phyloP scores from a whole-genome alignment of 768 basidiomycete species.

The Tricholoma hemisulphureum region DNA sequence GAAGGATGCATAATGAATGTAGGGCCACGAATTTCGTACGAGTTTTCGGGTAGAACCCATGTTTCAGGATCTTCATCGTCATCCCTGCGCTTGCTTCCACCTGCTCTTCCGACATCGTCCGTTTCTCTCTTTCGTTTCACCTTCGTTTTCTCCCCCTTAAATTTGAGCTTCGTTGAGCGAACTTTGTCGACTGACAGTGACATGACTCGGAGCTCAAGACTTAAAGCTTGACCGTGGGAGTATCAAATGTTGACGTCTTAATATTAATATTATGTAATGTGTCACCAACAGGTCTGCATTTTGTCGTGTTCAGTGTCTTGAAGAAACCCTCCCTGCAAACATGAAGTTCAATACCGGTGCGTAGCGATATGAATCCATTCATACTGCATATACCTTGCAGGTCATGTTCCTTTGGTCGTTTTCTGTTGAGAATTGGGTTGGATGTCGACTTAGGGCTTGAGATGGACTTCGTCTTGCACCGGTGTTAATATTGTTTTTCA shows the following conservation, averaged over 20 bases:
- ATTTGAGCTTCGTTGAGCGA: constrained; percentile 76
- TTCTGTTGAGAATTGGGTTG: constrained; percentile 43
- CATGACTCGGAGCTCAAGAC: not conserved
- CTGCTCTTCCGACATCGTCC: constrained; percentile 42
- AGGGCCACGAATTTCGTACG: constrained; percentile 80
- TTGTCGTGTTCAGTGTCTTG: constrained; percentile 58
- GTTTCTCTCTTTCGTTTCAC: constrained; percentile 77
- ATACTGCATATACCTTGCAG: constrained; percentile 19
- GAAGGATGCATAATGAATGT: constrained; percentile 84
- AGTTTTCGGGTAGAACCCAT: constrained; percentile 74
- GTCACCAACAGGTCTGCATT: too few species aligned
- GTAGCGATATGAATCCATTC: constrained; percentile 36
- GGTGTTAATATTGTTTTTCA: constrained; percentile 31
- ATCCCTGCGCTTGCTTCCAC: constrained; percentile 47
- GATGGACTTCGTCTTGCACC: constrained; percentile 44
- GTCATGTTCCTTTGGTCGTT: constrained; percentile 24
- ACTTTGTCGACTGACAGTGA: constrained; percentile 44
- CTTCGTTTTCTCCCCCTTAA: constrained; percentile 84
- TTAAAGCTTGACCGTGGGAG: constrained; percentile 36
- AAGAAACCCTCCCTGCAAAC: constrained; percentile 49
- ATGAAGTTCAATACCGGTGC: constrained; percentile 85
- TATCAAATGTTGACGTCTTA: too few species aligned
- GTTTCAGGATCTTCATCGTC: constrained; percentile 70
- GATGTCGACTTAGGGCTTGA: constrained; percentile 44
- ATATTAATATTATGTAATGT: too few species aligned